Conservation (phyloP, 129 eudicot genomes). For the Flaveria linearis region DNA sequence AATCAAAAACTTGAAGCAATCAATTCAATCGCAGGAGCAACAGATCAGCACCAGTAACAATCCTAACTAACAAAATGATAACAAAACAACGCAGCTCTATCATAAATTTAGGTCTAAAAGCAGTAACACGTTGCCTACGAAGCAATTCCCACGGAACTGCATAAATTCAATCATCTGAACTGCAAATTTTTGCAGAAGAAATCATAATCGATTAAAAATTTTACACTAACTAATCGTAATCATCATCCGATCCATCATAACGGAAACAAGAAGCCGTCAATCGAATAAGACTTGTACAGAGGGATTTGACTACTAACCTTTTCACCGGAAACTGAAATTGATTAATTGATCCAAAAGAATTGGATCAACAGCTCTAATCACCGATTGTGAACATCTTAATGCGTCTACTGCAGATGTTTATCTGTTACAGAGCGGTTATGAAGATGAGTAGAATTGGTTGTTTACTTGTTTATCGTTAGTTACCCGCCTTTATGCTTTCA, state of each 20-base stretch:
- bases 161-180: background rate
- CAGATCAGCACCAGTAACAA: background rate
- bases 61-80: background rate
- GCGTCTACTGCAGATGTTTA: no score
- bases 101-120: background rate
- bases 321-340: background rate
- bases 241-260: background rate
- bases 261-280: background rate
- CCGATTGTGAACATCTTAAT: background rate
- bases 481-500: background rate
- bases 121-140: background rate
- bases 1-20: background rate
- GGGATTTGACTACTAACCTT: conserved; percentile 26
- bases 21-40: conserved; percentile 34
- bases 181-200: background rate
- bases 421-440: background rate
- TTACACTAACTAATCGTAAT: background rate
- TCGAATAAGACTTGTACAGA: background rate
- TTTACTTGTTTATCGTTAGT: background rate
- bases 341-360: background rate
- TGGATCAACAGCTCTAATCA: background rate
- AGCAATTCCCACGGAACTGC: background rate
- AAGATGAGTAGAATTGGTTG: conserved; percentile 3
- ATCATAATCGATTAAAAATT: background rate
- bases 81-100: background rate